Base-by-base conservation (phyloP, 306 rosid species). In the Malus fusca region DNA sequence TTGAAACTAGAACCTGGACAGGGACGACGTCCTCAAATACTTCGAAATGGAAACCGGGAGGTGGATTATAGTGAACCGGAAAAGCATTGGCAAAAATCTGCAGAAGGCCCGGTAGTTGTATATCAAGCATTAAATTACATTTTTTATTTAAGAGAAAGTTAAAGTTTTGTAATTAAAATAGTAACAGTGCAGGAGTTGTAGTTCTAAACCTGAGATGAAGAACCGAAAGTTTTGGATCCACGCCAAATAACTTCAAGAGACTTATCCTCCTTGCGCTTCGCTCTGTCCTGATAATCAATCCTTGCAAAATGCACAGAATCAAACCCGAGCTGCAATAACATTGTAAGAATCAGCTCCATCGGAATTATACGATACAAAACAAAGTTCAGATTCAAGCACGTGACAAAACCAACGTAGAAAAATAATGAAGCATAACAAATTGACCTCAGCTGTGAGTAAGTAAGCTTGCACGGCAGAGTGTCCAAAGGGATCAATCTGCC, bases 401-500 rank as follows among this genome's bases (percentile, higher is more conserved):
- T 23, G 31, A 30, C 30, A n/a, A 63, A 55, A 67, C 1, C 46
- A 5, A 55, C 22, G 7, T 11, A 8, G n/a, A 2, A 33, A 22
- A 66, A 22, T 15, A 28, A 64, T 12, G 35, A 21, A 18, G 4
- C 23, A 17, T 25, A 6, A 68, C 5, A 28, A 25, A 31, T 12
- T 13, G n/a, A 93, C 98, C 96, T 91, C 94, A 46, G 97, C 92
- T 1, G 88, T 81, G 6, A 94, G 82, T 13, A 94, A 82, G 84
- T 94, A 94, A 59, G 89, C 98, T 43, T 94, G 98, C 1, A 94
- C 95, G 1, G 97, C 85, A 74, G 98, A 94, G 78, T 94, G 98
- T 15, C 98, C 96, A 42, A 94, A 94, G 1, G 98, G 96, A 69
- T 94, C 98, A 77, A 94, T 94, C 53, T 91, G 96, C 98, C 98